These are phyloP conservation scores for Wallacemonas rigidus DNA, from an alignment of 208 protist genomes.

Conservation along the genomic window DNA sequence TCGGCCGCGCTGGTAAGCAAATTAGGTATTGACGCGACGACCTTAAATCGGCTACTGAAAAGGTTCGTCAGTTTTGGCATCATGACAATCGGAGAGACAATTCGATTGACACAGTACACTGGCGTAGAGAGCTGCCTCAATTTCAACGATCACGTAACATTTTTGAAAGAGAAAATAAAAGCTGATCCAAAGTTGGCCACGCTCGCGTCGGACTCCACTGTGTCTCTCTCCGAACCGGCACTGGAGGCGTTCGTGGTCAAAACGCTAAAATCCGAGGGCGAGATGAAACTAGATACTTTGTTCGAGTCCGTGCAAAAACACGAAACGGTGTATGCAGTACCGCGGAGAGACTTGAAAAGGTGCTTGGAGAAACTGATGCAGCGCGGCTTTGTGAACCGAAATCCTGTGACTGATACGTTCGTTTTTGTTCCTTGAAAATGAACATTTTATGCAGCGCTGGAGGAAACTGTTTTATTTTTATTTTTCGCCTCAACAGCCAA, in stretches of 20 bases:
- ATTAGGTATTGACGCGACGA: neutral
- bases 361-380: constrained; percentile 15
- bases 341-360: constrained; percentile 9
- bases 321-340: neutral
- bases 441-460: neutral
- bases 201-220: neutral
- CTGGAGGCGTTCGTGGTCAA: constrained; percentile 2
- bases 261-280: constrained; percentile 8
- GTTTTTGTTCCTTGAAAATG: constrained; percentile 12
- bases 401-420: constrained; percentile 5
- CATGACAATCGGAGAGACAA: constrained; percentile 4
- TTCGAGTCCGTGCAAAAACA: neutral
- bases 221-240: neutral
- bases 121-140: constrained; percentile 5
- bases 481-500: constrained; percentile 10
- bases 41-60: neutral
- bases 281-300: neutral
- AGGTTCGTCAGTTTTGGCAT: neutral
- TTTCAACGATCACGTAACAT: neutral
- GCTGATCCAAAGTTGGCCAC: neutral
- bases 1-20: constrained; percentile 6
- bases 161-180: neutral
- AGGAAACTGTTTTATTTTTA: neutral
- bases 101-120: neutral
- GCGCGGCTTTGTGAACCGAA: constrained; percentile 10